Base-by-base conservation (phyloP, 495 filamentous ascomycete species). In the Penicillium egyptiacum region DNA sequence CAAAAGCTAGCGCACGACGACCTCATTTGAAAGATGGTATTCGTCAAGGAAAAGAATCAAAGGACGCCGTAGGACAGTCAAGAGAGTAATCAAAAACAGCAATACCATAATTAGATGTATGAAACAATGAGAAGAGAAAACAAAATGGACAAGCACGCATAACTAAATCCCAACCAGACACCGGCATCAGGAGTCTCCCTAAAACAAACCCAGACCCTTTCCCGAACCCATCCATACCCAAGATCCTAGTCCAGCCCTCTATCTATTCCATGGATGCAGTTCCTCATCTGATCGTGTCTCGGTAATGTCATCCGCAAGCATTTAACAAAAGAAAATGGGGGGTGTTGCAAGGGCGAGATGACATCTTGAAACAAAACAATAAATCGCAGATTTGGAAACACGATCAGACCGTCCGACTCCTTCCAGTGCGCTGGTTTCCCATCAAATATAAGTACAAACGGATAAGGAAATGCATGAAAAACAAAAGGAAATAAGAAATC, bases 391-490 rank as follows among this genome's bases (percentile, higher is more conserved):
- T 41, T 47, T 42, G 39, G 58, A 51, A 61, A 61, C 54, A 55
- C 57, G 50, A 72, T 65, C 62, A 66, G 65, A 64, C 58, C 61
- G 47, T 59, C 65, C 61, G 65, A 74, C 72, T 73, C 70, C 74
- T 66, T 67, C 67, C 61, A 62, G 68, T 59, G 59, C 58, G 61
- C 49, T 61, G 60, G 57, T 50, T 58, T 58, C 65, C 63, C 64
- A 53, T 57, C 53, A 55, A 55, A 57, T 63, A 67, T 66, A 60
- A 55, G 56, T 66, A 72, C 61, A 70, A 59, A 63, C 42, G 35
- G 57, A 63, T 63, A 64, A 48, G 44, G 58, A 68, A 46, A 66
- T 65, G 52, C 50, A 58, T 62, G 46, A 53, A 60, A 53, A 58
- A 40, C 49, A 58, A 53, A 60, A 35, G 50, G 65, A 31, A 57